Conservation (phyloP, 805 yeast genomes). For the Phaffomyces antillensis region DNA sequence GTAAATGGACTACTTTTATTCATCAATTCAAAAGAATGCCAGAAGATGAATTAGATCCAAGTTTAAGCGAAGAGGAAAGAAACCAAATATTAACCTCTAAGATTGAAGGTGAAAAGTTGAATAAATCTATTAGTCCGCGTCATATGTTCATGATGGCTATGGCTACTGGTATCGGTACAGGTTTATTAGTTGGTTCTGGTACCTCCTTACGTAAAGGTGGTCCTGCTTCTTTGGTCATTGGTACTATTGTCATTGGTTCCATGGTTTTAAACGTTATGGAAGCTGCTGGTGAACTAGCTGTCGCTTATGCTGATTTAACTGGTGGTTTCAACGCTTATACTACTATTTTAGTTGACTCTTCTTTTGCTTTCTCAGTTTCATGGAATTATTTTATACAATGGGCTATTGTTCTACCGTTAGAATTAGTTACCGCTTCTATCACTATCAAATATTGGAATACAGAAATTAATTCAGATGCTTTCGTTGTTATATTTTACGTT, state of each 20-base stretch:
- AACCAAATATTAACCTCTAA: conserved; percentile 17
- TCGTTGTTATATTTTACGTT: conserved; percentile 45
- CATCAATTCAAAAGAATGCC: conserved; percentile 27
- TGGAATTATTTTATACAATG: conserved; percentile 62
- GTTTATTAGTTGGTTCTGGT: conserved; percentile 54
- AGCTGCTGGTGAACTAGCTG: conserved; percentile 64
- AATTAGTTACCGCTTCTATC: conserved; percentile 57
- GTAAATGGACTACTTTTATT: conserved; percentile 24
- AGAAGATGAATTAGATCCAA: conserved; percentile 31
- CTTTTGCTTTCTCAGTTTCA: conserved; percentile 52
- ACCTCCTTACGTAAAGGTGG: conserved; percentile 38
- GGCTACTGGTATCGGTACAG: conserved; percentile 82
- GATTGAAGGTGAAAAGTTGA: conserved; percentile 28
- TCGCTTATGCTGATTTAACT: conserved; percentile 46
- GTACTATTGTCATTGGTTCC: conserved; percentile 49
- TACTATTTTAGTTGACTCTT: conserved; percentile 46
- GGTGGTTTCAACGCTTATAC: conserved; percentile 63
- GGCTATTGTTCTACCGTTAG: conserved; percentile 55
- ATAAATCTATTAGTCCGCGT: conserved; percentile 34
- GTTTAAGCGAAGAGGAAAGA: conserved; percentile 34
- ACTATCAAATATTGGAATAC: conserved; percentile 54
- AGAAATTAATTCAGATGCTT: conserved; percentile 48
- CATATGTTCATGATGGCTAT: conserved; percentile 73
- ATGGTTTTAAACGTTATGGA: conserved; percentile 54
- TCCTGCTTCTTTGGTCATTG: conserved; percentile 44